Evolutionary conservation across 2,329 filamentous ascomycete species (phyloP), one percentile per base, ranked within the genome.

Genomic region (Cercospora sojina): DNA sequence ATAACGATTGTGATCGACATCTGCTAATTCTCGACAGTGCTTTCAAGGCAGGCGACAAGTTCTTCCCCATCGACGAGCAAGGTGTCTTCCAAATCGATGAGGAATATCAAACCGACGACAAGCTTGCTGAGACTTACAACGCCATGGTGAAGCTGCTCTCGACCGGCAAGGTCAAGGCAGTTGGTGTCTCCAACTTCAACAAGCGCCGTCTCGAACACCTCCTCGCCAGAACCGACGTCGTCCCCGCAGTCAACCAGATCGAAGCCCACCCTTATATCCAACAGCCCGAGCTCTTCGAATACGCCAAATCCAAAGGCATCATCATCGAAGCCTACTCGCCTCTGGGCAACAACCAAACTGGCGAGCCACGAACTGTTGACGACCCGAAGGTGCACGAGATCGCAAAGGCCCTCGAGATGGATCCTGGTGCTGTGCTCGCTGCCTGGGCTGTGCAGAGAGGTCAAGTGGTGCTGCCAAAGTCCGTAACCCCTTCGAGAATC

Each of bases 41-140:
- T 25, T 70, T 70, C 61, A 60, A 64, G n/a, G 47, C 67, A 7
- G 64, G 67, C 53, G 63, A 67, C 64, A 65, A 63, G 41, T 67
- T 64, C 83, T 80, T 84, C 64, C 84, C 83, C 2, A 82, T 83
- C 58, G 55, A 62, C 23, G 55, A 55, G 20, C 59, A 66, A 31
- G 64, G 64, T 27, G 59, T 66, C n/a, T 66, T 66, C 41, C 16
- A 38, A 1, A 66, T 66, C 70, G 68, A 78, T 29, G 71, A 81
- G 62, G 82, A 80, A 23, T 75, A 77, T 12, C 73, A 77, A 32
- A 72, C 78, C 3, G 80, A 77, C 16, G 75, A 83, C 49, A 78
- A 79, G 60, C 49, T 67, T 41, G 64, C 60, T 41, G 67, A 68
- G 18, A 74, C 73, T 3, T 74, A 67, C 57, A 72, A 69, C 31